Conservation (phyloP, 352 stramenopile genomes). For the Globisporangium cylindrosporum region DNA sequence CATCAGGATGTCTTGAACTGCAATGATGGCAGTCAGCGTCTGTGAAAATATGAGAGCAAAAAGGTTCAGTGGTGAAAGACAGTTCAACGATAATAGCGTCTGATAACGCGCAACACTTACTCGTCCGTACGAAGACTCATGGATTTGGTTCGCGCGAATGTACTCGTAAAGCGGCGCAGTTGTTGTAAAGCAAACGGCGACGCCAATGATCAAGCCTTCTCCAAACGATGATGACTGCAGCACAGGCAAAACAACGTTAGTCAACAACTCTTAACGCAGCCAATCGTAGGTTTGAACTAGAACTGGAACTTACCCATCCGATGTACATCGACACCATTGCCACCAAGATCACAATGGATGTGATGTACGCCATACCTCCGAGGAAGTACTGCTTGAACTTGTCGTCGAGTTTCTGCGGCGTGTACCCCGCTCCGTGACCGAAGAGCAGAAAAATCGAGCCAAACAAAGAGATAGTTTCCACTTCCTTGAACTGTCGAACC, state of each 20-base stretch:
- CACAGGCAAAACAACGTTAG: conserved; percentile 2
- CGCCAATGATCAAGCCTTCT: conserved; percentile 73
- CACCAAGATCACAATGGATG: conserved; percentile 65
- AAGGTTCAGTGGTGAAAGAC: background rate
- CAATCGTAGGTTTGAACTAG: background rate
- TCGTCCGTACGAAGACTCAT: conserved; percentile 74
- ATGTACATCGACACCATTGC: conserved; percentile 69
- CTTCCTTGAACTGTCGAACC: conserved; percentile 88
- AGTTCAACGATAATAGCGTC: background rate
- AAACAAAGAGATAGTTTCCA: conserved; percentile 93
- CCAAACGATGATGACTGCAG: conserved; percentile 60
- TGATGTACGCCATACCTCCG: conserved; percentile 71
- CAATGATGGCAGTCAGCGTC: conserved; percentile 84
- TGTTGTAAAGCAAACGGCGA: conserved; percentile 80
- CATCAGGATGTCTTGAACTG: conserved; percentile 83
- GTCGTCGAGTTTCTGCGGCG: conserved; percentile 59
- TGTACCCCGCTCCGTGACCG: conserved; percentile 78
- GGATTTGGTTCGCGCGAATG: conserved; percentile 75
- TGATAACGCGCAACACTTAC: conserved; percentile 26
- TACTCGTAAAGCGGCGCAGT: conserved; percentile 82
- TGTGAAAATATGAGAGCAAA: conserved; percentile 21
- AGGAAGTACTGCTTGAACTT: conserved; percentile 73
- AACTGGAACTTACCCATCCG: conserved; percentile 44
- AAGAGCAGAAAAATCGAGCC: conserved; percentile 93
- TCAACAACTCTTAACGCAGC: background rate